Evolutionary conservation across 331 rosid genomes (phyloP), one percentile per base, ranked within the genome.

Genomic region (Malus hybrid): DNA sequence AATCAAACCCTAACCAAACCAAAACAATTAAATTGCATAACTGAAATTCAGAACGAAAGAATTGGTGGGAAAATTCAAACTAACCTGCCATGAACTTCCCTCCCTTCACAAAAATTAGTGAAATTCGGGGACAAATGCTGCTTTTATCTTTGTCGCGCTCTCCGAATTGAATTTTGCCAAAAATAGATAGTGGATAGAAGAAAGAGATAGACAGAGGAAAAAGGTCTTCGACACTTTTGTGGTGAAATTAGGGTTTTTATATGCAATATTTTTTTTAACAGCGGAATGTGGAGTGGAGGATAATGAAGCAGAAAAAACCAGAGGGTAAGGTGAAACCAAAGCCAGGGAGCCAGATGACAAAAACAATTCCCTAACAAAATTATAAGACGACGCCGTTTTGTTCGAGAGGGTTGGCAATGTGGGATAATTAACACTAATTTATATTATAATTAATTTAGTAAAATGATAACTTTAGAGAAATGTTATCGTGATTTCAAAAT

Each of bases 71-170:
- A 66, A 80, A 3, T 79, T 34, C 39, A 63, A 31, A 75, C 90
- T 69, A 46, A 87, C 86, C 85, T 67, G 80, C 64, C 86, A 87
- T 87, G 71, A 70, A 83, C 83, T 60, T 39, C 66, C 12, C 67
- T 16, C 22, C 12, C 67, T 11, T 24, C 42, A 32, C 78, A 76
- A 77, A 79, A 79, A 39, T 14, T 6, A 31, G 71, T 18, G 18
- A 34, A 12, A 54, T 59, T 31, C 13, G 77, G 68, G 48, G 3
- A 31, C 27, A 68, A 64, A 65, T 27, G 44, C 34, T 62, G 70
- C 56, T 16, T 15, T 50, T 78, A 46, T 65, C 55, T 48, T 60
- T 33, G 11, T 29, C 67, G 9, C n/a, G 56, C 63, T 33, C 65
- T 29, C 74, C 54, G 5, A 76, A 52, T 16, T 76, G 71, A 69